A percentile compares a stretch with the other conserved stretches of the same genome.
These are phyloP conservation scores for Strobilomyces dryophilus DNA, from an alignment of 768 basidiomycete genomes.

Conservation along the genomic window DNA sequence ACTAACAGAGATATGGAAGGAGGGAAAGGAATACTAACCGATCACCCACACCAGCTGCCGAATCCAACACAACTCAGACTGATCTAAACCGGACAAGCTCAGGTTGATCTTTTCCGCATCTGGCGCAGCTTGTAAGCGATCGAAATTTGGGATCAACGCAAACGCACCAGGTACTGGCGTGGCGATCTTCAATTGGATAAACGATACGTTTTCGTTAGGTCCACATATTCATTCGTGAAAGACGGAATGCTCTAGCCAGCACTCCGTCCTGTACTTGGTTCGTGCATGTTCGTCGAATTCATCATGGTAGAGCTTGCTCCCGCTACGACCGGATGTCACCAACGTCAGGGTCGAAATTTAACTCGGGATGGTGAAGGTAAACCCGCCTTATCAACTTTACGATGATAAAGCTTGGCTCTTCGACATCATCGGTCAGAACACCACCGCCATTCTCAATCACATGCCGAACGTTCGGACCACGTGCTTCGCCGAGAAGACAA, in stretches of 20 bases:
- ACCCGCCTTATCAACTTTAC: slow-evolving; percentile 74
- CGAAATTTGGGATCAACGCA: not conserved
- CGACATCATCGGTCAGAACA: slow-evolving; percentile 43
- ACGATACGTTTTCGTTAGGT: slow-evolving; percentile 60
- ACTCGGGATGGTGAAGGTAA: slow-evolving; percentile 1
- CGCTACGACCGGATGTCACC: slow-evolving; percentile 41
- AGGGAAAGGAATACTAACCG: slow-evolving; percentile 8
- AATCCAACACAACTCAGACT: slow-evolving; percentile 63
- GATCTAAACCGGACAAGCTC: slow-evolving; percentile 73
- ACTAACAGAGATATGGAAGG: not conserved
- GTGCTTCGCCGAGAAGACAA: slow-evolving; percentile 69
- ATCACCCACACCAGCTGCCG: slow-evolving; percentile 52
- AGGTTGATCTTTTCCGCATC: slow-evolving; percentile 56
- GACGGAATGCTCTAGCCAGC: slow-evolving; percentile 88
- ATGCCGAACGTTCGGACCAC: slow-evolving; percentile 46
- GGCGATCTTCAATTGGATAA: slow-evolving; percentile 56
- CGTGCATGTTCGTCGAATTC: slow-evolving; percentile 47
- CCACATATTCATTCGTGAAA: slow-evolving; percentile 69
- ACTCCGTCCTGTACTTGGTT: slow-evolving; percentile 77
- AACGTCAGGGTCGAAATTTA: not conserved
- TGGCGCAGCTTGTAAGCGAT: slow-evolving; percentile 18
- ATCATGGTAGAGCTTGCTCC: slow-evolving; percentile 60
- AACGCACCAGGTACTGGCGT: slow-evolving; percentile 56
- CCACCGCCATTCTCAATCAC: slow-evolving; percentile 63
- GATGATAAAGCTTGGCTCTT: slow-evolving; percentile 59